phyloP scores from a whole-genome alignment of 2,329 filamentous ascomycete species.

The Hypoxylon sp. region DNA sequence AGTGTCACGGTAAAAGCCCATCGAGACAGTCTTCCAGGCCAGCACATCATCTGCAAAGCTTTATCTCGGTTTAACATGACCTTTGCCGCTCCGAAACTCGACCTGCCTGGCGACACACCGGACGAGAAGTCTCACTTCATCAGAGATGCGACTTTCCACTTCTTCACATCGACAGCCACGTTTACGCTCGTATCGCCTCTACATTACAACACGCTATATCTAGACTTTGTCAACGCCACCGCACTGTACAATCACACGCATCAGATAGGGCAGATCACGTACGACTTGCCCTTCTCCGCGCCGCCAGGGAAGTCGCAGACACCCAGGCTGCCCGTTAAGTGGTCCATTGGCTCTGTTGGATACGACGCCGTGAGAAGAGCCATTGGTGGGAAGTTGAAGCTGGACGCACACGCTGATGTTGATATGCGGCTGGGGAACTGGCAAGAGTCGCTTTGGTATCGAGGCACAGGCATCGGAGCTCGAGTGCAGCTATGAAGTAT shows the following conservation, averaged over 20 bases:
- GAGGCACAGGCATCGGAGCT: constrained; percentile 74
- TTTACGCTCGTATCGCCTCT: constrained; percentile 87
- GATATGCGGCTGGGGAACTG: constrained; percentile 78
- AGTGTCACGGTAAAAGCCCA: constrained; percentile 78
- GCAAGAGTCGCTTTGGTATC: constrained; percentile 75
- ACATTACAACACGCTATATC: constrained; percentile 72
- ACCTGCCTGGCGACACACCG: constrained; percentile 59
- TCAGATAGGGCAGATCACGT: constrained; percentile 78
- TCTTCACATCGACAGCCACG: constrained; percentile 84
- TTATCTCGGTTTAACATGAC: constrained; percentile 76
- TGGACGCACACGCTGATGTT: constrained; percentile 81
- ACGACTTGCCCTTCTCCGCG: constrained; percentile 76
- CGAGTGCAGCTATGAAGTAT: constrained; percentile 62
- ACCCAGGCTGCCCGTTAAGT: constrained; percentile 82
- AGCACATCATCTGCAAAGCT: constrained; percentile 75
- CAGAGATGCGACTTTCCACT: constrained; percentile 82
- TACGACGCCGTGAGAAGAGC: constrained; percentile 83
- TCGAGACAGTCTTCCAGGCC: constrained; percentile 73
- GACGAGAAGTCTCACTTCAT: constrained; percentile 73
- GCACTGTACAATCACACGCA: constrained; percentile 85
- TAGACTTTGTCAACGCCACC: constrained; percentile 83
- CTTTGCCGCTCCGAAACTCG: constrained; percentile 73
- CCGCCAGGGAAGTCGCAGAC: constrained; percentile 76
- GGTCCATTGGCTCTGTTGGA: constrained; percentile 78
- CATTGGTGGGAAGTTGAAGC: constrained; percentile 78